phyloP scores from a whole-genome alignment of 78 protist genomes.

The Goniomonas avonlea region DNA sequence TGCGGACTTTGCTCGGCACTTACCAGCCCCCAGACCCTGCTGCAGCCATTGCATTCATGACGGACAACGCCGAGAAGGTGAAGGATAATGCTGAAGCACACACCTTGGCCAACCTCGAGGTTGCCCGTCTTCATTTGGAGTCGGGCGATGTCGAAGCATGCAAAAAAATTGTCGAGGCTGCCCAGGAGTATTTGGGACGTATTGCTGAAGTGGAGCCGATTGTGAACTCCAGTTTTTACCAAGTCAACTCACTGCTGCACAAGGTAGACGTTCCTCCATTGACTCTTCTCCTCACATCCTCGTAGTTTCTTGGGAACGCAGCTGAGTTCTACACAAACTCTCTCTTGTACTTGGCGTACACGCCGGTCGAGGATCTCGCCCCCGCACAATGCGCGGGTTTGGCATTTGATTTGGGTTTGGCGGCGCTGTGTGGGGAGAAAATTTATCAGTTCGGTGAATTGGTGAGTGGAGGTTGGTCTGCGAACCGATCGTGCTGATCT shows the following conservation, averaged over 20 bases:
- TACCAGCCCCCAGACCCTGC: too few relatives aligned
- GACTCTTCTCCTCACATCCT: neutral
- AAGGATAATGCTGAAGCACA: too few relatives aligned
- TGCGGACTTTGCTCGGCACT: too few relatives aligned
- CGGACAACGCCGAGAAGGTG: too few relatives aligned
- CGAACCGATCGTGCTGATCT: neutral
- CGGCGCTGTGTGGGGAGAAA: constrained; percentile 61
- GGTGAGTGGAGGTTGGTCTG: neutral
- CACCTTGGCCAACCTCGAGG: too few relatives aligned
- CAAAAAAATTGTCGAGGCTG: too few relatives aligned
- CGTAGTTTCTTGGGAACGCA: constrained; percentile 6
- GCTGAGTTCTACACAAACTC: constrained; percentile 49
- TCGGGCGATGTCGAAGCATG: too few relatives aligned
- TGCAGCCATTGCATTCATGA: too few relatives aligned
- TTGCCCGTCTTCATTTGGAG: too few relatives aligned
- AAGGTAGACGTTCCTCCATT: neutral
- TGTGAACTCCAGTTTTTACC: constrained; percentile 1
- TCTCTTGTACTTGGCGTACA: constrained; percentile 53
- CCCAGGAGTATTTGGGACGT: too few relatives aligned
- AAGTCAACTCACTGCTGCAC: neutral
- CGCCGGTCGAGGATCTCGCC: constrained; percentile 48
- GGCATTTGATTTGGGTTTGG: constrained; percentile 65
- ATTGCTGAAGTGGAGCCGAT: neutral
- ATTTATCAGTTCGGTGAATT: constrained; percentile 64
- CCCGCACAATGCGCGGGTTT: constrained; percentile 26